phyloP scores from a whole-genome alignment of 306 rosid species.

The Herpetospermum pedunculosum region DNA sequence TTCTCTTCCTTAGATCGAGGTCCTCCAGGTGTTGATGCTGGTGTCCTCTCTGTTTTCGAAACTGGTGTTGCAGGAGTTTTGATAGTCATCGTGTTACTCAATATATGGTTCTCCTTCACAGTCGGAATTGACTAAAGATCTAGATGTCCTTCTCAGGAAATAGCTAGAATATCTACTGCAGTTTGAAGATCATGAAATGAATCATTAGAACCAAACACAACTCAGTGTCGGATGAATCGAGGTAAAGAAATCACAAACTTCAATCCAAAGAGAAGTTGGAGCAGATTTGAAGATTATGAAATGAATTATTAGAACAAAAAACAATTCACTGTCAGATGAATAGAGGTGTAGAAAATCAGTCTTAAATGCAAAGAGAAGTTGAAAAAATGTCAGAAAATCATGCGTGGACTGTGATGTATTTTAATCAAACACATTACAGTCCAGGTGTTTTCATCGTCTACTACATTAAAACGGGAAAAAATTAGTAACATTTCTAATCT shows the following conservation, averaged over 20 bases:
- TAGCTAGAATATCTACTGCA: neutral
- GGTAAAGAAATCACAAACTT: too few relatives aligned
- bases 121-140: neutral
- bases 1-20: conserved; percentile 69
- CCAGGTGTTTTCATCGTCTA: neutral
- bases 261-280: too few relatives aligned
- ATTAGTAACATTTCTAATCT: neutral
- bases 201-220: neutral
- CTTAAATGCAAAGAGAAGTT: neutral
- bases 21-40: conserved; percentile 80
- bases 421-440: neutral
- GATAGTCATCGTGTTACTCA: conserved; percentile 40
- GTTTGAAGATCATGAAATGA: neutral
- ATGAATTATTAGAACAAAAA: too few relatives aligned
- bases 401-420: neutral
- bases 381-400: neutral
- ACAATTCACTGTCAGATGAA: too few relatives aligned
- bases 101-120: neutral
- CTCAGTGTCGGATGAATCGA: neutral
- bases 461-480: neutral
- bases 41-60: conserved; percentile 81
- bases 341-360: too few relatives aligned
- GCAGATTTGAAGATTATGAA: too few relatives aligned
- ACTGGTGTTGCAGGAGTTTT: conserved; percentile 91
- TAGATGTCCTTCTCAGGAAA: neutral